These are phyloP conservation scores for Zanthoxylum bungeanum DNA, from an alignment of 345 rosid species.

Conservation along the genomic window DNA sequence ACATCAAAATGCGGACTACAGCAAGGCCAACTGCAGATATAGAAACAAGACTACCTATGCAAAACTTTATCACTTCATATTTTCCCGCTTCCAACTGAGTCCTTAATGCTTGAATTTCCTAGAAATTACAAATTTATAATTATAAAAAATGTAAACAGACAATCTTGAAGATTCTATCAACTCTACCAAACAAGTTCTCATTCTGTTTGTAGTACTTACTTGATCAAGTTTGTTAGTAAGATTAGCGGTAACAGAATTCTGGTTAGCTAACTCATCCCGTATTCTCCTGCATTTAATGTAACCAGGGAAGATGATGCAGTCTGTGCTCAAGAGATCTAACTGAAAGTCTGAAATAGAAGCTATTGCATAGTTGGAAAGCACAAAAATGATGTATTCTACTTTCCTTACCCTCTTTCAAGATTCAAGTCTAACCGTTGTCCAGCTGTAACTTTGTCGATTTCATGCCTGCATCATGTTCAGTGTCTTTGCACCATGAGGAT, in stretches of 20 bases:
- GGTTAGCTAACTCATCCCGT: slow-evolving; percentile 75
- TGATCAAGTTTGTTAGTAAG: slow-evolving; percentile 88
- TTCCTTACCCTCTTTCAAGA: slow-evolving; percentile 85
- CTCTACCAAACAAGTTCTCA: not conserved
- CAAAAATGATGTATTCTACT: not conserved
- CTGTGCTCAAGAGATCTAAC: not conserved
- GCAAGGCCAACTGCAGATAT: slow-evolving; percentile 89
- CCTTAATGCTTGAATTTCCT: slow-evolving; percentile 85
- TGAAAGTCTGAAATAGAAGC: not conserved
- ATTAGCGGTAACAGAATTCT: slow-evolving; percentile 64
- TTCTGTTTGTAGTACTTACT: slow-evolving; percentile 31
- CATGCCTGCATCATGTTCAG: slow-evolving; percentile 47
- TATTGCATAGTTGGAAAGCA: not conserved
- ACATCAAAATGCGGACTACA: slow-evolving; percentile 66
- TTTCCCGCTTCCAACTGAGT: slow-evolving; percentile 88
- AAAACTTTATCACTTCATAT: slow-evolving; percentile 84
- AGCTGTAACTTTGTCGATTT: slow-evolving; percentile 85
- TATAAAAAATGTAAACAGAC: not conserved
- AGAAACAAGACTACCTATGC: slow-evolving; percentile 88
- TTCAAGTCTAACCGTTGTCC: slow-evolving; percentile 92
- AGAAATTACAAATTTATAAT: slow-evolving; percentile 4
- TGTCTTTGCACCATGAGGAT: slow-evolving; percentile 1
- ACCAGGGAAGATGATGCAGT: not conserved
- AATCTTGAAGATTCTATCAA: not conserved
- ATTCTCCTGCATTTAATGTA: slow-evolving; percentile 50